Conservation (phyloP, 2,329 filamentous ascomycete genomes). For the Orbilia brochopaga region DNA sequence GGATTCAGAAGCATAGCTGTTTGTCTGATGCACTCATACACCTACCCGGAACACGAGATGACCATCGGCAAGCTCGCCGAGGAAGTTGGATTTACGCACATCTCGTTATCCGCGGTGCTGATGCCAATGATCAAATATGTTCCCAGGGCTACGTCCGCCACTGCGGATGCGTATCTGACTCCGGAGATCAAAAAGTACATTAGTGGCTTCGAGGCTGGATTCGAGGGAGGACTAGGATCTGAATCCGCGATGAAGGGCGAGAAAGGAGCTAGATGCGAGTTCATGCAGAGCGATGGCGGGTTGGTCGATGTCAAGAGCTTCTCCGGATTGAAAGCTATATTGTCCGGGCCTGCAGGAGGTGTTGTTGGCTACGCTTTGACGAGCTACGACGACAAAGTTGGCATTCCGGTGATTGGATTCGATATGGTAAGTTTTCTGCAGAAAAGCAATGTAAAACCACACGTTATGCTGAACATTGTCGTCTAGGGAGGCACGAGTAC, state of each 20-base stretch:
- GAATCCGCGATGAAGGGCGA: conserved; percentile 72
- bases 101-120: conserved; percentile 78
- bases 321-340: conserved; percentile 80
- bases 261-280: conserved; percentile 82
- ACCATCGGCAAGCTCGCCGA: conserved; percentile 75
- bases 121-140: conserved; percentile 91
- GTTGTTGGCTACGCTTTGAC: conserved; percentile 93
- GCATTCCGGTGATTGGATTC: conserved; percentile 87
- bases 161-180: conserved; percentile 79
- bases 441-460: conserved; percentile 21
- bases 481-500: conserved; percentile 79
- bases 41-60: conserved; percentile 84
- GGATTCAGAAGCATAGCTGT: conserved; percentile 84
- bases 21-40: conserved; percentile 90
- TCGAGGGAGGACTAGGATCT: conserved; percentile 78
- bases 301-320: conserved; percentile 78
- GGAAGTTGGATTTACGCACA: conserved; percentile 81
- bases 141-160: conserved; percentile 75
- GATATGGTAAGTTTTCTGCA: conserved; percentile 69
- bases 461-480: conserved; percentile 53
- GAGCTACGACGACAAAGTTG: conserved; percentile 81
- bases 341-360: conserved; percentile 89
- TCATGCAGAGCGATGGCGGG: conserved; percentile 76
- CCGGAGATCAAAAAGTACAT: conserved; percentile 80
- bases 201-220: conserved; percentile 77